These are phyloP conservation scores for Colletotrichum zoysiae DNA, from an alignment of 2,329 filamentous ascomycete genomes.

Conservation along the genomic window DNA sequence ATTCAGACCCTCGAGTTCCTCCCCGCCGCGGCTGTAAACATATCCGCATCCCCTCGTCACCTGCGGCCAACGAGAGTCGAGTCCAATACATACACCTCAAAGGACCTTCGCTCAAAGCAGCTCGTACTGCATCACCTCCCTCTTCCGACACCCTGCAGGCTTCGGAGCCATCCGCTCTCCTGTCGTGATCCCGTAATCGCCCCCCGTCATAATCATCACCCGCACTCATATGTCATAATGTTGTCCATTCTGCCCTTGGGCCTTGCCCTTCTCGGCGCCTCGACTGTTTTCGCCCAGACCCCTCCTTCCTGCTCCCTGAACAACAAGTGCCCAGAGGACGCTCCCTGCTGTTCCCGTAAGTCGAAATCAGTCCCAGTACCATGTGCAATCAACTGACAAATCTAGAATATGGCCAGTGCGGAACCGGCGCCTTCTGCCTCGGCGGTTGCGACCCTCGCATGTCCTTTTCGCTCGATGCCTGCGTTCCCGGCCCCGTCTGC, in stretches of 20 bases:
- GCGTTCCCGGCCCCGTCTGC: slow-evolving; percentile 87
- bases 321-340: slow-evolving; percentile 75
- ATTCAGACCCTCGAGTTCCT: slow-evolving; percentile 32
- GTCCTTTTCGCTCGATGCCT: slow-evolving; percentile 86
- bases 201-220: not conserved
- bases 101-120: not conserved
- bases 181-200: slow-evolving; percentile 11
- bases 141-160: not conserved
- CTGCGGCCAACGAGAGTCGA: slow-evolving; percentile 30
- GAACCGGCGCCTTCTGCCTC: slow-evolving; percentile 93
- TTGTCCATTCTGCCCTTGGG: slow-evolving; percentile 50
- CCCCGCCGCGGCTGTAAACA: slow-evolving; percentile 27
- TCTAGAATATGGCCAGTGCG: slow-evolving; percentile 91
- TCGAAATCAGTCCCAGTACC: slow-evolving; percentile 44
- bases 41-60: slow-evolving; percentile 8
- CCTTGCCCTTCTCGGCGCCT: slow-evolving; percentile 55
- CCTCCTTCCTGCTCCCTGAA: slow-evolving; percentile 59
- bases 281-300: slow-evolving; percentile 52
- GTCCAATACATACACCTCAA: not conserved
- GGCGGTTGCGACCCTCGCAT: slow-evolving; percentile 92
- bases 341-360: slow-evolving; percentile 87
- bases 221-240: slow-evolving; percentile 16
- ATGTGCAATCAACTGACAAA: not conserved
- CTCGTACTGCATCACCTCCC: not conserved
- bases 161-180: slow-evolving; percentile 5